These are phyloP conservation scores for Candida jianshihensis DNA, from an alignment of 805 yeast species.

Conservation along the genomic window DNA sequence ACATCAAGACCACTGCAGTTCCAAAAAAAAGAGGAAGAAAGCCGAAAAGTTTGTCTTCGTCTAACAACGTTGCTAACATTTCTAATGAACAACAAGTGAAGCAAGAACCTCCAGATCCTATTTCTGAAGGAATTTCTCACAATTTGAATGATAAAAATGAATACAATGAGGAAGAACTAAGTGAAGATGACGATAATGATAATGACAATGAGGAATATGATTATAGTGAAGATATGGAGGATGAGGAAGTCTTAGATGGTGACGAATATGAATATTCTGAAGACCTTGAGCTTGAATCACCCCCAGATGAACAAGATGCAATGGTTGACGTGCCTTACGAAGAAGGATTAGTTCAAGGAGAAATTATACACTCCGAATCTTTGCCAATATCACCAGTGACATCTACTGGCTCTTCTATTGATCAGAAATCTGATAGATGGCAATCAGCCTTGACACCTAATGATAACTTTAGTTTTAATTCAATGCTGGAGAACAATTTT, in stretches of 20 bases:
- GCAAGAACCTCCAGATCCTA: neutral
- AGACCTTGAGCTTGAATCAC: neutral
- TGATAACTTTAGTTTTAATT: constrained; percentile 1
- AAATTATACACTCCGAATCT: too few species aligned
- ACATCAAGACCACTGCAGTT: neutral
- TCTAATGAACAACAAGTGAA: too few species aligned
- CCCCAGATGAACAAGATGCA: neutral
- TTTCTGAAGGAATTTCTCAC: neutral
- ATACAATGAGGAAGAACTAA: neutral
- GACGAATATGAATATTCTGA: neutral
- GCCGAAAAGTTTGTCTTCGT: neutral
- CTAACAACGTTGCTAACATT: too few species aligned
- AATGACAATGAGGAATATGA: neutral
- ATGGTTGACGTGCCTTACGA: neutral
- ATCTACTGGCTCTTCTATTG: neutral
- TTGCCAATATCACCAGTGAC: neutral
- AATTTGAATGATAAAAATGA: neutral
- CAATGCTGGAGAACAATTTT: neutral
- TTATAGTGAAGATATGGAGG: too few species aligned
- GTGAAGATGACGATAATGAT: neutral
- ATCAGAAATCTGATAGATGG: neutral
- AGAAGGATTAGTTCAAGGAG: too few species aligned
- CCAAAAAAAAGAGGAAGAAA: neutral
- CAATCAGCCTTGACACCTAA: neutral
- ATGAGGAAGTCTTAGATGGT: neutral